A percentile compares a stretch with the other conserved stretches of the same genome.
Conservation (phyloP, 2,329 filamentous ascomycete species). For the Clathrospora elynae region DNA sequence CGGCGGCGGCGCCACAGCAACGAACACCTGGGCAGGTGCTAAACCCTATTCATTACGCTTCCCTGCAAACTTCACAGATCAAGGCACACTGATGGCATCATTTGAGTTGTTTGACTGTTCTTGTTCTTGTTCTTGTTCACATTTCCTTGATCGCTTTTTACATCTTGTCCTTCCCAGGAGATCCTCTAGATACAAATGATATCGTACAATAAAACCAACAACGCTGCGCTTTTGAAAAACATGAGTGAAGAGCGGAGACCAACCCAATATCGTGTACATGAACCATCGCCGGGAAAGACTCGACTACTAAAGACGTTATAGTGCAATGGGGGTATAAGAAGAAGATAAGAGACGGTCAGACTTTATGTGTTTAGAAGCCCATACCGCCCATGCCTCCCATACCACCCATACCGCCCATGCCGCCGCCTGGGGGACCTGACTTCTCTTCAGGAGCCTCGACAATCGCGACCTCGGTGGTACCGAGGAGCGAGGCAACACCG, state of each 20-base stretch:
- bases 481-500: slow-evolving; percentile 94
- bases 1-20: slow-evolving; percentile 31
- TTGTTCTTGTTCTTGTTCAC: slow-evolving; percentile 26
- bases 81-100: slow-evolving; percentile 6
- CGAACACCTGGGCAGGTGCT: slow-evolving; percentile 10
- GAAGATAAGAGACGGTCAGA: slow-evolving; percentile 30
- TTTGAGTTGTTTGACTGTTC: slow-evolving; percentile 10
- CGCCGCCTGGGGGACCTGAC: slow-evolving; percentile 61
- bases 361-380: slow-evolving; percentile 57
- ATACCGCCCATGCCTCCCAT: slow-evolving; percentile 61
- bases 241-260: slow-evolving; percentile 49
- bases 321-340: slow-evolving; percentile 37
- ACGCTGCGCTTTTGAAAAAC: slow-evolving; percentile 46
- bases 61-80: slow-evolving; percentile 8
- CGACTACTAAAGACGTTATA: slow-evolving; percentile 43
- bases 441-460: slow-evolving; percentile 96
- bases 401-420: slow-evolving; percentile 62
- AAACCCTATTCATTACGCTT: slow-evolving; percentile 11
- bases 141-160: slow-evolving; percentile 41
- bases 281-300: slow-evolving; percentile 39
- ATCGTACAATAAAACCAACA: slow-evolving; percentile 43
- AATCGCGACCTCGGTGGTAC: slow-evolving; percentile 97
- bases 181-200: slow-evolving; percentile 43
- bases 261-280: slow-evolving; percentile 44
- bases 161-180: slow-evolving; percentile 36